A percentile compares a stretch with the other conserved stretches of the same genome.
Conservation (phyloP, 805 yeast genomes). For the Candida jianshihensis region DNA sequence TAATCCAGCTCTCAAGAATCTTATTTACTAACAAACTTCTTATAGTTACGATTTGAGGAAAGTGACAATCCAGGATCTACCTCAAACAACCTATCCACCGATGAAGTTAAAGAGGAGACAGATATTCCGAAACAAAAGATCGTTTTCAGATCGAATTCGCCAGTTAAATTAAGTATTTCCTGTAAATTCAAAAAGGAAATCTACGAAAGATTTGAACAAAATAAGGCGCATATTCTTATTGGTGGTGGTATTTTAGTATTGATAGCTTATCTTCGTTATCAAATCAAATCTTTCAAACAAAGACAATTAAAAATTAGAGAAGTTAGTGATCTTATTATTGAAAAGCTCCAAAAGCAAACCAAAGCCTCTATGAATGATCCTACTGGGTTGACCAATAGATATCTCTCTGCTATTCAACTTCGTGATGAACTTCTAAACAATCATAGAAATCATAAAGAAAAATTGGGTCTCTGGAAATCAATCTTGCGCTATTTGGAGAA, state of each 20-base stretch:
- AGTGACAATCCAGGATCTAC: conserved; percentile 34
- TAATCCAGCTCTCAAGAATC: conserved; percentile 4
- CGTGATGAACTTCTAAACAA: conserved; percentile 52
- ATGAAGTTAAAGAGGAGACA: conserved; percentile 33
- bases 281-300: conserved; percentile 29
- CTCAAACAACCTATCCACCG: conserved; percentile 30
- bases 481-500: conserved; percentile 52
- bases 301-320: conserved; percentile 37
- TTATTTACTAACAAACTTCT: conserved; percentile 17
- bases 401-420: conserved; percentile 63
- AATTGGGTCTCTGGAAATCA: conserved; percentile 48
- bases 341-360: conserved; percentile 43
- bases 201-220: conserved; percentile 28
- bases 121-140: conserved; percentile 24
- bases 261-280: conserved; percentile 23
- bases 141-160: conserved; percentile 70
- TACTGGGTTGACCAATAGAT: conserved; percentile 33
- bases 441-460: conserved; percentile 20
- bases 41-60: conserved; percentile 22
- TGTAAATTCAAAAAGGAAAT: conserved; percentile 52
- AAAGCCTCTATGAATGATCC: conserved; percentile 25
- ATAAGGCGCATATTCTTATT: conserved; percentile 15
- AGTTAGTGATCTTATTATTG: conserved; percentile 40
- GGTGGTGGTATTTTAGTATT: conserved; percentile 9
- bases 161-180: conserved; percentile 49